Conservation (phyloP, 2,329 filamentous ascomycete species). For the Apiospora hydei region DNA sequence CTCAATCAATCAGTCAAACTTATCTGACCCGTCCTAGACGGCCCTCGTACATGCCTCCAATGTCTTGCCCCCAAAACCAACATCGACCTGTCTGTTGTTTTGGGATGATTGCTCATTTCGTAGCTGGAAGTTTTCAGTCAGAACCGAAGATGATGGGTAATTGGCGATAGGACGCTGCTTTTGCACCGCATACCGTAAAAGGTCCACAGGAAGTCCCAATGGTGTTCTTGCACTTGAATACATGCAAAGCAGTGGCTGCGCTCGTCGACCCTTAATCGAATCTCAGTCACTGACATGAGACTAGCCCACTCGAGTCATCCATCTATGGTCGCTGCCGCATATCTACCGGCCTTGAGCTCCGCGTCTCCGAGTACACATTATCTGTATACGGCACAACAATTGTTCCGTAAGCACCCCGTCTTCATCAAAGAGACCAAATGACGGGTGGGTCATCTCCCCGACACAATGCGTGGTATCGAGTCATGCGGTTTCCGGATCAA, state of each 20-base stretch:
- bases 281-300: too few relatives aligned
- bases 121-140: not conserved
- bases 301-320: too few relatives aligned
- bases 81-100: not conserved
- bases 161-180: not conserved
- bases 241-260: not conserved
- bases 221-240: not conserved
- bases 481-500: too few relatives aligned
- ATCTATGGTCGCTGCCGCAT: too few relatives aligned
- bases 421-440: too few relatives aligned
- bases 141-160: not conserved
- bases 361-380: too few relatives aligned
- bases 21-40: not conserved
- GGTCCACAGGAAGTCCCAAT: not conserved
- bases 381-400: too few relatives aligned
- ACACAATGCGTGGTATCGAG: too few relatives aligned
- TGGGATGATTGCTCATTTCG: not conserved
- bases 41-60: not conserved
- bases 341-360: too few relatives aligned
- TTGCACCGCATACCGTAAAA: not conserved
- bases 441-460: too few relatives aligned
- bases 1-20: not conserved
- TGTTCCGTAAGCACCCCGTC: too few relatives aligned
- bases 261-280: too few relatives aligned
- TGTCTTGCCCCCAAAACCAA: not conserved